Evolutionary conservation across 2,329 filamentous ascomycete genomes (phyloP), one percentile per base, ranked within the genome.

Genomic region (Beauveria sp.): DNA sequence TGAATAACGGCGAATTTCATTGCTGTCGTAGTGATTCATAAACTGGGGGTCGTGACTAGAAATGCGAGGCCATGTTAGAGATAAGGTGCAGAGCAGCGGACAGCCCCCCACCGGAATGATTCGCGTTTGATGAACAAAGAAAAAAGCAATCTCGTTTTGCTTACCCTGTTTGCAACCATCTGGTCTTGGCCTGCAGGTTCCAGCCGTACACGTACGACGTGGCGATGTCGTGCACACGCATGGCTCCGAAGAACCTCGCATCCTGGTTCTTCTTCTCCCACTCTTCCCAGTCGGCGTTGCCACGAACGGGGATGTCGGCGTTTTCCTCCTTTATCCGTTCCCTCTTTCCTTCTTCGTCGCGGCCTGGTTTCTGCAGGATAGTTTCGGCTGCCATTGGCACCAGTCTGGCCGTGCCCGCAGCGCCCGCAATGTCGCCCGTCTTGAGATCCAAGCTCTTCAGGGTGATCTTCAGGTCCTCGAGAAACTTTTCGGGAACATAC

Each of bases 111-210:
- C 20, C 20, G n/a, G 3, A 16, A 1, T 16, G 1, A 24, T 20
- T 42, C 16, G 12, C 45, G 14, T 47, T 12, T 24, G 18, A 24
- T 5, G 40, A 7, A 16, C 12, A 20, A 46, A 6, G 5, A 14
- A 34, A 34, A 22, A 24, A 7, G 5, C 10, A 47, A 16, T 16
- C 1, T 24, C 40, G 8, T 12, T 16, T 8, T 16, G 3, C 45
- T 47, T 14, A 47, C 45, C 9, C 5, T 14, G 4, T 7, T 26
- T 47, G 45, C 1, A 3, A 3, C 52, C 52, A 54, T 16, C 20
- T 14, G 22, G 9, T 16, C 2, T 26, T 16, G 6, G 0, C 3
- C 2, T 1, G 16, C 16, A 43, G 18, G 0, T 12, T 9, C 20
- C 52, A 54, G 16, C n/a, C 2, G 16, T 1, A 26, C 16, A 3